Percentiles rank a stretch among this genome's conserved stretches.
These are phyloP conservation scores for Hirschfeldia incana DNA, from an alignment of 345 rosid species.

Conservation along the genomic window DNA sequence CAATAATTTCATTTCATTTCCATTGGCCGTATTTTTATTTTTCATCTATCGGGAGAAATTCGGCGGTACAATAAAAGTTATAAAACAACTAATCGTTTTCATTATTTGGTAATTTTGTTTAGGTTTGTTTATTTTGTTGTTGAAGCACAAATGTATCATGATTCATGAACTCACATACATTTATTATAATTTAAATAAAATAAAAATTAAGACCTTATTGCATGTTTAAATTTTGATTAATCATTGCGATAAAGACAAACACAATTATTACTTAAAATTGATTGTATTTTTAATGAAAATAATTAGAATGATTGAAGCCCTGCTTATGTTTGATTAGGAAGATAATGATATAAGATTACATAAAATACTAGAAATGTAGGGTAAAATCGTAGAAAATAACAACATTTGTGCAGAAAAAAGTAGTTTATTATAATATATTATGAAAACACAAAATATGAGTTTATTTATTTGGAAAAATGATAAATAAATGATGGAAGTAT, in stretches of 20 bases:
- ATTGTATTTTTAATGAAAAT: background rate
- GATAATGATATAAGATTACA: background rate
- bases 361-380: background rate
- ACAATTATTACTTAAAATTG: background rate
- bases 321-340: background rate
- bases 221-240: background rate
- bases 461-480: background rate
- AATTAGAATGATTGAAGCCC: background rate
- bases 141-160: conserved; percentile 29
- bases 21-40: background rate
- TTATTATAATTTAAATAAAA: background rate
- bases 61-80: conserved; percentile 33
- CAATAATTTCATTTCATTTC: background rate
- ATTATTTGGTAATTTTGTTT: conserved; percentile 1
- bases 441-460: background rate
- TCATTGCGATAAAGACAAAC: background rate
- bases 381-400: background rate
- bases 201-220: background rate
- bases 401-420: background rate
- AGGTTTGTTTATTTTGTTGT: conserved; percentile 23
- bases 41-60: conserved; percentile 25
- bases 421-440: background rate
- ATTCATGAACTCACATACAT: conserved; percentile 28
- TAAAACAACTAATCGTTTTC: conserved; percentile 15
- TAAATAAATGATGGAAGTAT: conserved; percentile 2